Percentiles rank a stretch among this genome's conserved stretches.
These are phyloP conservation scores for Penicillium sp. DNA, from an alignment of 2,329 filamentous ascomycete genomes.

Conservation along the genomic window DNA sequence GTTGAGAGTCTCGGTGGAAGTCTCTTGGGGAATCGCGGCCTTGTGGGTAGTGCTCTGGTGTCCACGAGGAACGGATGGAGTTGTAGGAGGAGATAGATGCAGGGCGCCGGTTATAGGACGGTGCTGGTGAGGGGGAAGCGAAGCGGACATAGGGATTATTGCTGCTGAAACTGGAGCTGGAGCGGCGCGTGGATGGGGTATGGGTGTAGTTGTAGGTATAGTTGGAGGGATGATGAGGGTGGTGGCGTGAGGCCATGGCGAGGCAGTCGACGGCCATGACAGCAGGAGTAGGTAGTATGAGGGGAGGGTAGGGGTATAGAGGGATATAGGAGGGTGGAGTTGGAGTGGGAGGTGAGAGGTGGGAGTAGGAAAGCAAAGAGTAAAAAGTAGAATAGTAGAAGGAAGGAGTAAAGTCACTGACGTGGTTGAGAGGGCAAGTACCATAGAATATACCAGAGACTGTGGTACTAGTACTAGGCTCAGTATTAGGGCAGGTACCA, in stretches of 20 bases:
- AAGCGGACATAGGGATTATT: conserved; percentile 33
- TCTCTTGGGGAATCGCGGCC: conserved; percentile 12
- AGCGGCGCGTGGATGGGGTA: conserved; percentile 9
- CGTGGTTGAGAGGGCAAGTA: too few species aligned
- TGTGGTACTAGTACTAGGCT: too few species aligned
- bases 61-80: conserved; percentile 1
- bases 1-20: conserved; percentile 29
- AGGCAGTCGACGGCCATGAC: conserved; percentile 26
- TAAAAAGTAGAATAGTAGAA: background rate
- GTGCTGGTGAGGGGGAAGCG: conserved; percentile 28
- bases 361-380: background rate
- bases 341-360: background rate
- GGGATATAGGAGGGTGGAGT: background rate
- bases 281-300: background rate
- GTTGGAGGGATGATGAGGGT: conserved; percentile 27
- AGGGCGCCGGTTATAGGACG: conserved; percentile 16
- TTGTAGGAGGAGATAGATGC: conserved; percentile 25
- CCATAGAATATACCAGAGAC: too few species aligned
- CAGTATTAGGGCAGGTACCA: too few species aligned
- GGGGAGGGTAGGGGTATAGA: background rate
- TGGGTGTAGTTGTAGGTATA: conserved; percentile 5
- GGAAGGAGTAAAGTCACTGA: background rate
- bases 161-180: conserved; percentile 14
- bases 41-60: too few species aligned
- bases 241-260: conserved; percentile 27